A percentile compares a stretch with the other conserved stretches of the same genome.
Evolutionary conservation across 164 flowering plant genomes (phyloP).

Genomic region (Vitis rotundifolia): DNA sequence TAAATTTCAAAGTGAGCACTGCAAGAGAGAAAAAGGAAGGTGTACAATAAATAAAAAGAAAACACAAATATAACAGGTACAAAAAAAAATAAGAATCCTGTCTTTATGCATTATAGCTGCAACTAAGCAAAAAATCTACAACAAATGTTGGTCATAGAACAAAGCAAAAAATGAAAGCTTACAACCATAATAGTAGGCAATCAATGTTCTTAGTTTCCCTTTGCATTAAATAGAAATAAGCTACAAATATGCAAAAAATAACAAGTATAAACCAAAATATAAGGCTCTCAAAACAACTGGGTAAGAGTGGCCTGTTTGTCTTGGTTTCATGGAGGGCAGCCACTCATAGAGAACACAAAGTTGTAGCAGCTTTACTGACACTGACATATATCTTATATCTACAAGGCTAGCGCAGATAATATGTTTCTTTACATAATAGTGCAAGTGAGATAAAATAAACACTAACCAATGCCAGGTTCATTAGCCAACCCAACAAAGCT

Average conservation of each 20-base stretch:
- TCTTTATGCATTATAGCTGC: not conserved
- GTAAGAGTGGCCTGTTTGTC: too few relatives aligned
- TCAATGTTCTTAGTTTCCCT: not conserved
- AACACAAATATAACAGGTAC: not conserved
- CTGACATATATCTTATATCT: not conserved
- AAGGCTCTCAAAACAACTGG: too few relatives aligned
- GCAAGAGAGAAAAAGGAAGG: slow-evolving; percentile 2
- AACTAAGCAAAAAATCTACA: not conserved
- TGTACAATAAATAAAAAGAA: not conserved
- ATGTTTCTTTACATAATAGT: not conserved
- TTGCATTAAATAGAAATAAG: slow-evolving; percentile 3
- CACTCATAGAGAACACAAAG: not conserved
- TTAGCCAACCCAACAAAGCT: not conserved
- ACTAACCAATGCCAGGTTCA: not conserved
- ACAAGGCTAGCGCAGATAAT: not conserved
- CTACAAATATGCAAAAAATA: not conserved
- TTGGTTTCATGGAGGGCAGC: too few relatives aligned
- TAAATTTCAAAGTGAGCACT: slow-evolving; percentile 12
- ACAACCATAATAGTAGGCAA: not conserved
- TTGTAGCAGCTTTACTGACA: not conserved
- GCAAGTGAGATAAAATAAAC: not conserved
- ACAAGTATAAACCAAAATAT: not conserved
- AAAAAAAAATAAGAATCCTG: not conserved
- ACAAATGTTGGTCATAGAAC: not conserved
- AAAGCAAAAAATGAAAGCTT: not conserved